Evolutionary conservation across 176 grass and related monocot genomes (phyloP), one percentile per base, ranked within the genome.

Genomic region (Aechmea fasciata): DNA sequence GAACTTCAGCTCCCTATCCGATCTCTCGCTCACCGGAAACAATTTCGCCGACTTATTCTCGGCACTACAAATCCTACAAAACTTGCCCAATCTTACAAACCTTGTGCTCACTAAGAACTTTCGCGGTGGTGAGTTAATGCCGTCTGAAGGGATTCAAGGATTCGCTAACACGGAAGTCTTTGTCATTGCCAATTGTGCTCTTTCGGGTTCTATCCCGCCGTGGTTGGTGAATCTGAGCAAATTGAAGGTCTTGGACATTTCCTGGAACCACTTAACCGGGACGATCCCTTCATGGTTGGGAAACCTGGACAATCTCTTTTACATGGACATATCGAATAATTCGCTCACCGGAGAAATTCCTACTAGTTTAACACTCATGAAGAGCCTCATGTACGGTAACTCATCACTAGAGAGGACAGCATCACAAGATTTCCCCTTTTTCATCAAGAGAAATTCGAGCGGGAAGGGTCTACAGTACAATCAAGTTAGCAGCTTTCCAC

Each of bases 61-160:
- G 1, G 82, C 94, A n/a, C 71, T 97, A 71, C 85, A 80, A 71
- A 77, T 90, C 66, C 77, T 97, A 79, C 89, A 97, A 66, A 66
- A 73, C 14, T 84, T 92, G 66, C 89, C 89, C 24, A 90, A 80
- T 65, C 75, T 97, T 3, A 85, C 62, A 4, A 76, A 54, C 28
- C 68, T 97, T 61, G 94, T 97, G 52, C 86, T 97, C 59, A 97
- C 94, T n/a, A 90, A 75, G 0, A 97, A 93, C 47, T 97, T 97
- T 52, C 87, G 65, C 19, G 81, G 70, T 0, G 84, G 82, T 0
- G 89, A 97, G 72, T 79, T 0, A 7, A 83, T 97, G 83, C 94
- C 89, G 0, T 17, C 71, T 6, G 87, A 79, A 23, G 77, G 81
- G 47, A 90, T 97, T 72, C 51, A 65, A 49, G 94, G 94, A 67